Evolutionary conservation across 1,284 basidiomycete species (phyloP).

Genomic region (Golubevia sp.): DNA sequence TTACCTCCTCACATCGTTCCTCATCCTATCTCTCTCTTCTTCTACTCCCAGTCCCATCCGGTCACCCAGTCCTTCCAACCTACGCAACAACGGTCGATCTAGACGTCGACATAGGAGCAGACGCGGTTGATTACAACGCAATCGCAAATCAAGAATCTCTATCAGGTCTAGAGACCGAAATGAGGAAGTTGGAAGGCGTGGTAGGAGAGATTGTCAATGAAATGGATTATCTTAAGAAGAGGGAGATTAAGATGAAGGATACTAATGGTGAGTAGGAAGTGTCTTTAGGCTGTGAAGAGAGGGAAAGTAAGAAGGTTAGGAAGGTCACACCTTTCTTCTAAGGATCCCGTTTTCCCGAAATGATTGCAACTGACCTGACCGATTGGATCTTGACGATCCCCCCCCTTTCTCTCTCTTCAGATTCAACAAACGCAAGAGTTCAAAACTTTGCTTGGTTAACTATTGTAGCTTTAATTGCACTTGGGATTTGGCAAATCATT

Average conservation of each 20-base stretch:
- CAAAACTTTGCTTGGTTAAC: slow-evolving; percentile 91
- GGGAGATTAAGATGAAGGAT: slow-evolving; percentile 49
- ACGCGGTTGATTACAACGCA: slow-evolving; percentile 60
- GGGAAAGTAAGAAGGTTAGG: too few relatives aligned
- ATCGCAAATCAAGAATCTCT: slow-evolving; percentile 60
- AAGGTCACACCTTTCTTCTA: too few relatives aligned
- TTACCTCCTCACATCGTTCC: not conserved
- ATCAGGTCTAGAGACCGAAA: slow-evolving; percentile 59
- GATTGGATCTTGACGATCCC: not conserved
- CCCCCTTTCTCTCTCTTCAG: slow-evolving; percentile 64
- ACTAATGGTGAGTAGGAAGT: slow-evolving; percentile 55
- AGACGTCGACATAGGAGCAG: slow-evolving; percentile 61
- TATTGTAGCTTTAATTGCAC: slow-evolving; percentile 75
- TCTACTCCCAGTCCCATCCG: not conserved
- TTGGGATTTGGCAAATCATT: slow-evolving; percentile 92
- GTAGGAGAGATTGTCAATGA: slow-evolving; percentile 56
- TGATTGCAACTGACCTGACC: too few relatives aligned
- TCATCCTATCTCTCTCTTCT: not conserved
- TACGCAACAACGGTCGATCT: slow-evolving; percentile 30
- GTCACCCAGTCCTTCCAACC: not conserved
- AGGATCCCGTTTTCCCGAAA: too few relatives aligned
- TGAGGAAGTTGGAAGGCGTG: slow-evolving; percentile 51
- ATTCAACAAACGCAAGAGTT: slow-evolving; percentile 87
- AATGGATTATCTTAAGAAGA: slow-evolving; percentile 58
- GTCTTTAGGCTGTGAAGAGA: too few relatives aligned